Evolutionary conservation across 2,329 filamentous ascomycete genomes (phyloP), one percentile per base, ranked within the genome.

Genomic region (Talaromyces sp.): DNA sequence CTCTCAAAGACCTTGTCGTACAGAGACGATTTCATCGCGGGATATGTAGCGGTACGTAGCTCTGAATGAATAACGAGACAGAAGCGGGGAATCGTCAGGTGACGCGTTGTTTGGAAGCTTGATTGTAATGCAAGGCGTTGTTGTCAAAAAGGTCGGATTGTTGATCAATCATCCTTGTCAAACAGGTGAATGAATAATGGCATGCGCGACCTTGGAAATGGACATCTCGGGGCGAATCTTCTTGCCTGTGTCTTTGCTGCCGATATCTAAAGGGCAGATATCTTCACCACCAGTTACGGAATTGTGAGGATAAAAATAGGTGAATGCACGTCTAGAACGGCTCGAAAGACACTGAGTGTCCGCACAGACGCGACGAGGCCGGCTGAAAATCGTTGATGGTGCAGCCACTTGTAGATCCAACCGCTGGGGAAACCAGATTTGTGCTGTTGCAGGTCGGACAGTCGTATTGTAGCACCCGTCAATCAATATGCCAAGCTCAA

Each of bases 1-100:
- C 85, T 80, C 72, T 79, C 79, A 68, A 86, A 78, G 62, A 88
- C 75, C 67, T 82, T 83, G 69, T 84, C 80, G 69, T 83, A 82
- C 41, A 87, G 71, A 47, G 78, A 79, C 66, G 79, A 73, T 69
- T 80, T 83, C 64, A 66, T 66, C 52, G 39, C 47, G 47, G 10
- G 35, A 43, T 11, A 31, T 31, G 27, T 31, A 43, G 35, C 33
- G n/a, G 10, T 31, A 31, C 27, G 27, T 22, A 19, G 50, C 50
- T 54, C 50, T 35, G 10, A 22, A 35, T 22, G 50, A 41, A 13
- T 17, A 43, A 25, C 22, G 37, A 45, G 25, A 11, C 19, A n/a
- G 37, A 45, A 43, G 7, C 37, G 39, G 37, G 22, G 25, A 25
- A 39, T 45, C 37, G 56, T 19, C 56, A 39, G 56, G 15, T 33